Evolutionary conservation across 169 alveolate genomes (phyloP), one percentile per base, ranked within the genome.

Genomic region (Perkinsus marinus): DNA sequence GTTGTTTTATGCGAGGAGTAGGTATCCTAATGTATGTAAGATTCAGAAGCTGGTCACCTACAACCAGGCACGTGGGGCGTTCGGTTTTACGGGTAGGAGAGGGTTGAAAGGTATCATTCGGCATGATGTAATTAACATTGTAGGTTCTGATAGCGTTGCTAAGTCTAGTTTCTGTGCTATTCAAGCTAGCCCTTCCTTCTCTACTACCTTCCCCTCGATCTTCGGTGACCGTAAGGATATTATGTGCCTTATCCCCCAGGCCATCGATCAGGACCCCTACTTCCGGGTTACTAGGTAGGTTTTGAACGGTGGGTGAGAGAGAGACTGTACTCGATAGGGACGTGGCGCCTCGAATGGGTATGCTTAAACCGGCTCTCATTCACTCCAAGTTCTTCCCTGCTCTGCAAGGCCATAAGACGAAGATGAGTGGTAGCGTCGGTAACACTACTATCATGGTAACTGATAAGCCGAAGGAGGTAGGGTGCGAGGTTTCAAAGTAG

Each of bases 191-290:
- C 99, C 99, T 3, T 96, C 99, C 26, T 97, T 98, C 94, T 97
- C 99, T 90, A 97, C 96, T 90, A 94, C 99, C 68, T 98, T 98
- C 95, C 99, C 99, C 22, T 97, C 96, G 41, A 96, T 98, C 39
- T 98, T 98, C 91, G 98, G 98, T n/a, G 94, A 95, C 46, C 94
- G 96, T 68, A 96, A 94, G 68, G 97, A 97, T 91, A 97, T 98
- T 39, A 98, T 97, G 22, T 98, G 99, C 92, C 95, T 98, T 41
- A 97, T 97, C 22, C 99, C 99, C 17, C 97, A 98, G 94, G 99
- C 99, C 2, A 99, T 99, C n/a, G 99, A 99, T 93, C 99, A 99
- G 96, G 99, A 99, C 92, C 99, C 99, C n/a, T 99, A 98, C 95
- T 99, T 99, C 95, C 94, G 99, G 94, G 96, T 98, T 96, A 98